Conservation (phyloP, 306 rosid genomes). For the Castanea mollissima region DNA sequence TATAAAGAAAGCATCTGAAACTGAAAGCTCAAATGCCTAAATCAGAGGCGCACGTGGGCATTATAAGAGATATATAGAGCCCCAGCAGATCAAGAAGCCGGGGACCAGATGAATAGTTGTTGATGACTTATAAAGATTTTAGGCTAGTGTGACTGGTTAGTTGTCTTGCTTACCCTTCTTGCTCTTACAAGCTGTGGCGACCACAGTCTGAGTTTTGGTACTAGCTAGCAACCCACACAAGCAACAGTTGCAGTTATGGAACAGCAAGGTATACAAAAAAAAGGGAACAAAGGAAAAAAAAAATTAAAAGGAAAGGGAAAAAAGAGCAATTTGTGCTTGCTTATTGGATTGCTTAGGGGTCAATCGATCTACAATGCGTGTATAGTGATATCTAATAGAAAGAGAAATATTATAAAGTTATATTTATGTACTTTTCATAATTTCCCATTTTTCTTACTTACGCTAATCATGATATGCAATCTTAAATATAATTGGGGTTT, state of each 20-base stretch:
- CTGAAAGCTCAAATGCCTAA: conserved; percentile 27
- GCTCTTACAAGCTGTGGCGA: neutral
- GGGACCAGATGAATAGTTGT: conserved; percentile 51
- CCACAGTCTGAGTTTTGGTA: neutral
- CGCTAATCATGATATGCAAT: neutral
- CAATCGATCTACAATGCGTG: neutral
- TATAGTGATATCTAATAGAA: neutral
- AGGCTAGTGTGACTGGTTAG: neutral
- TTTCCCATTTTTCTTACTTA: conserved; percentile 14
- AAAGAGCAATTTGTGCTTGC: too few species aligned
- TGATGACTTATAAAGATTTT: neutral
- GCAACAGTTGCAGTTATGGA: neutral
- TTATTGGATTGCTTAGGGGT: neutral
- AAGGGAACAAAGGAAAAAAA: neutral
- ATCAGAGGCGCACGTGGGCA: conserved; percentile 56
- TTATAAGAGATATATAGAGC: conserved; percentile 23
- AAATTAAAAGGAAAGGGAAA: neutral
- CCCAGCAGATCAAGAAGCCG: conserved; percentile 25
- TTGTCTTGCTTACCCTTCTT: neutral
- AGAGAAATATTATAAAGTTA: conserved; percentile 6
- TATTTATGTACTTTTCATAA: conserved; percentile 2
- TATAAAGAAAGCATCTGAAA: conserved; percentile 42
- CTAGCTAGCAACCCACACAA: neutral
- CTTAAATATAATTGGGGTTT: conserved; percentile 21
- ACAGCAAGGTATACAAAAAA: too few species aligned